Evolutionary conservation across 2,329 filamentous ascomycete genomes (phyloP).

Genomic region (Purpureocillium takamizusanense): DNA sequence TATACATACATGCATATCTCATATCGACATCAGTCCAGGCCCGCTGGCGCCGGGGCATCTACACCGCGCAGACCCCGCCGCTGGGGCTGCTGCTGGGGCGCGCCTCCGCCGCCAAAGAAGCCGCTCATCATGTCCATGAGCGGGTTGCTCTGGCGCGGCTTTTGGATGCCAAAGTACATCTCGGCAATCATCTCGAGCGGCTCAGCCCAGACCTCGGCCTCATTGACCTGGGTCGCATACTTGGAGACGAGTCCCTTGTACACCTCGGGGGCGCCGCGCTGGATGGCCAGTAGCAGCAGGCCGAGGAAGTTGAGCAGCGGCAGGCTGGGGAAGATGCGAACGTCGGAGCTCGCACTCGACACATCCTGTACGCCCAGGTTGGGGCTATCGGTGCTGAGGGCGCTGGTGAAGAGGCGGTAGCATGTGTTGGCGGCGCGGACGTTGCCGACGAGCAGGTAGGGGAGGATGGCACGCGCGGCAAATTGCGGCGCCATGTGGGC

Average conservation of each 20-base stretch:
- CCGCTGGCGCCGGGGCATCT: constrained; percentile 46
- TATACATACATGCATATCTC: constrained; percentile 3
- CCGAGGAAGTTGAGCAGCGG: constrained; percentile 94
- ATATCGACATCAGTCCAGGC: constrained; percentile 38
- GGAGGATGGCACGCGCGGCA: constrained; percentile 76
- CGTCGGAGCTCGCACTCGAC: constrained; percentile 61
- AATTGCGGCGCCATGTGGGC: constrained; percentile 82
- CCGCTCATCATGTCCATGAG: constrained; percentile 98
- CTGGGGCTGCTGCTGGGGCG: constrained; percentile 28
- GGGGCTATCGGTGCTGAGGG: constrained; percentile 30
- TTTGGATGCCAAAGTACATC: constrained; percentile 91
- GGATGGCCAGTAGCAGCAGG: constrained; percentile 72
- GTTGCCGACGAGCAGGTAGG: constrained; percentile 86
- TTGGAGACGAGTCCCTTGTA: constrained; percentile 76
- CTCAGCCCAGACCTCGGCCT: constrained; percentile 71
- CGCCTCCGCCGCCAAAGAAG: constrained; percentile 72
- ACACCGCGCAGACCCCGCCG: constrained; percentile 34
- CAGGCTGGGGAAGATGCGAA: constrained; percentile 78
- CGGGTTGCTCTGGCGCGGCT: constrained; percentile 83
- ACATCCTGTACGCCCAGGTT: constrained; percentile 71
- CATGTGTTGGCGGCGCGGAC: constrained; percentile 79
- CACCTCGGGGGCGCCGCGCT: constrained; percentile 67
- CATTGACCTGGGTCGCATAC: constrained; percentile 70
- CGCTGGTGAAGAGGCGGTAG: constrained; percentile 53
- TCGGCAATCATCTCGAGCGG: constrained; percentile 81